Percentiles rank a stretch among this genome's conserved stretches.
phyloP scores from a whole-genome alignment of 306 rosid genomes.

The Pueraria montana region DNA sequence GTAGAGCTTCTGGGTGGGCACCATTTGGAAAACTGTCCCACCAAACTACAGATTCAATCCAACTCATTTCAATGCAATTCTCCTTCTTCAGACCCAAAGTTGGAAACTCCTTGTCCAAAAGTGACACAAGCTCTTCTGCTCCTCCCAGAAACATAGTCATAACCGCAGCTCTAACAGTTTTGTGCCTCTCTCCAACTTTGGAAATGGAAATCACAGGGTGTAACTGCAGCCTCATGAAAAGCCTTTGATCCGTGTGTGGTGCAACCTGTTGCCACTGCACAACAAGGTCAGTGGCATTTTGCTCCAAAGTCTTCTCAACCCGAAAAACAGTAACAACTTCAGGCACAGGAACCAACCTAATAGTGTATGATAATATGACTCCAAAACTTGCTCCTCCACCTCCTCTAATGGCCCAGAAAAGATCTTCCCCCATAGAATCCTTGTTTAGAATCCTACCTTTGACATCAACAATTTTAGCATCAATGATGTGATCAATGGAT shows the following conservation, averaged over 20 bases:
- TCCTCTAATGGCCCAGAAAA: conserved; percentile 13
- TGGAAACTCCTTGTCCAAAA: neutral
- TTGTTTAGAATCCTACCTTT: conserved; percentile 27
- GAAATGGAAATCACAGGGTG: neutral
- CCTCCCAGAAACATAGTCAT: neutral
- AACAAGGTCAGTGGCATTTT: conserved; percentile 22
- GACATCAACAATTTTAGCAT: conserved; percentile 34
- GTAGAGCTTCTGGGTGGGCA: neutral
- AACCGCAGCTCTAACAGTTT: neutral
- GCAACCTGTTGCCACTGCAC: conserved; percentile 45
- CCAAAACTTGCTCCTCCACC: conserved; percentile 45
- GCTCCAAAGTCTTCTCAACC: neutral
- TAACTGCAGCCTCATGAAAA: conserved; percentile 30
- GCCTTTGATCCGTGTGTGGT: conserved; percentile 15
- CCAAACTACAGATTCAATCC: neutral
- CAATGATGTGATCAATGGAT: conserved; percentile 22
- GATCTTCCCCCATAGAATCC: conserved; percentile 5
- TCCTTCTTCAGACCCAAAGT: neutral
- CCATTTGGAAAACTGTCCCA: neutral
- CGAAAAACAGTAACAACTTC: neutral
- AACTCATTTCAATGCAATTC: conserved; percentile 7
- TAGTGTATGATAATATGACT: conserved; percentile 26
- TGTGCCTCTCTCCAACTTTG: neutral
- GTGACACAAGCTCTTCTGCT: neutral
- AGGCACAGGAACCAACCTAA: conserved; percentile 18